phyloP scores from a whole-genome alignment of 257 asterid species.

The Nicotiana attenuata region DNA sequence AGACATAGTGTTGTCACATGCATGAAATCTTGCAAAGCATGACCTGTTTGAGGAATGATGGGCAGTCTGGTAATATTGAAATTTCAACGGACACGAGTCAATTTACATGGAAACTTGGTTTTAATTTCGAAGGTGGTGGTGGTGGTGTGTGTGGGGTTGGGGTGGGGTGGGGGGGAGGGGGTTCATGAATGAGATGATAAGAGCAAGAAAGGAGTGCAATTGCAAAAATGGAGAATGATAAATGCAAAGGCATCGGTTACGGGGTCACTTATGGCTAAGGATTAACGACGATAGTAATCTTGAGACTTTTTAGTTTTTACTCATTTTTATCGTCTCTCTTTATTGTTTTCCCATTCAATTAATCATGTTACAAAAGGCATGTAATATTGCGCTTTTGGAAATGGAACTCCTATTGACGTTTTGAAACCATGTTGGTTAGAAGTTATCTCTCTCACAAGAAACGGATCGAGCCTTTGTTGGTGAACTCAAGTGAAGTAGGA shows the following conservation, averaged over 20 bases:
- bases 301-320: neutral
- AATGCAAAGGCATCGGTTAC: neutral
- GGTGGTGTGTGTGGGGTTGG: no score
- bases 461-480: no score
- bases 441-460: no score
- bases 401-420: neutral
- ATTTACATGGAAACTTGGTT: neutral
- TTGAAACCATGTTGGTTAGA: no score
- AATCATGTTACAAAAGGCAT: neutral
- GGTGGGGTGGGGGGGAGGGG: neutral
- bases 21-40: neutral
- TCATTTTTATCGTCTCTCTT: neutral
- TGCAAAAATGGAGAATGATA: neutral
- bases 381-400: neutral
- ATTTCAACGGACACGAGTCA: conserved; percentile 9
- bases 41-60: neutral
- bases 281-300: neutral
- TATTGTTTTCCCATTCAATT: neutral
- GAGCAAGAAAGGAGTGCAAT: neutral
- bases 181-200: neutral
- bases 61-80: neutral
- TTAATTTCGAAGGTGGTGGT: neutral
- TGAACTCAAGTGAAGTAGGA: no score
- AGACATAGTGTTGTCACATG: conserved; percentile 1
- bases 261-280: neutral